Percentiles rank a stretch among this genome's conserved stretches.
Conservation (phyloP, 2,329 filamentous ascomycete species). For the Pseudofabraea citricarpa region DNA sequence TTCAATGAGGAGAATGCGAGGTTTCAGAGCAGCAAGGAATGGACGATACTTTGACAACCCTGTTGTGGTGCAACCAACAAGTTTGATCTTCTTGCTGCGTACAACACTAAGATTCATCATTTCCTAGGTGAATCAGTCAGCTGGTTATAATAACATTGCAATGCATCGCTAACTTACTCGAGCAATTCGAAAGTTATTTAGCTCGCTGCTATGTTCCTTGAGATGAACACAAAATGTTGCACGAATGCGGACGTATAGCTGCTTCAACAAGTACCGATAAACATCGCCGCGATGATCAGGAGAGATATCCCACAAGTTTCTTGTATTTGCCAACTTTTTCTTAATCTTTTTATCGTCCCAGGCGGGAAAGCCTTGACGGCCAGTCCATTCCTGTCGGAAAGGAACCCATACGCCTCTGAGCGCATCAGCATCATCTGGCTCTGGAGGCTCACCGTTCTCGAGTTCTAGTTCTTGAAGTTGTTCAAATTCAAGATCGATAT, state of each 20-base stretch:
- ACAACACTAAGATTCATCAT: conserved; percentile 8
- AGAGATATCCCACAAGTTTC: conserved; percentile 23
- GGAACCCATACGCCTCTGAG: conserved; percentile 20
- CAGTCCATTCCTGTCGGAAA: conserved; percentile 20
- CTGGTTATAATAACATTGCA: no score
- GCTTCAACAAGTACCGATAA: conserved; percentile 25
- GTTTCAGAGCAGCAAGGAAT: conserved; percentile 54
- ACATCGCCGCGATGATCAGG: conserved; percentile 18
- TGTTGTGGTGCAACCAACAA: conserved; percentile 51
- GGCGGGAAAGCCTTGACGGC: conserved; percentile 9
- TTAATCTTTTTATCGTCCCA: conserved; percentile 13
- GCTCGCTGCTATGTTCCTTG: conserved; percentile 11
- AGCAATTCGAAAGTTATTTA: conserved; percentile 11
- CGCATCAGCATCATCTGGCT: conserved; percentile 16
- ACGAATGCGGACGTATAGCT: conserved; percentile 16
- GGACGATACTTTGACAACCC: conserved; percentile 65
- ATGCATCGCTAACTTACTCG: no score
- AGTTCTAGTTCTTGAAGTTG: conserved; percentile 18
- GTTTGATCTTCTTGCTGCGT: conserved; percentile 23
- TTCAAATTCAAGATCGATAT: conserved; percentile 23
- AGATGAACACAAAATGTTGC: conserved; percentile 12
- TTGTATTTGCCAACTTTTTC: conserved; percentile 10
- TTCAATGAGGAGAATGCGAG: conserved; percentile 60
- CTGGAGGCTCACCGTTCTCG: conserved; percentile 6
- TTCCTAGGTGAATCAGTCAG: no score